A percentile compares a stretch with the other conserved stretches of the same genome.
phyloP scores from a whole-genome alignment of 2,329 filamentous ascomycete species.

The Dactylonectria estremocensis region DNA sequence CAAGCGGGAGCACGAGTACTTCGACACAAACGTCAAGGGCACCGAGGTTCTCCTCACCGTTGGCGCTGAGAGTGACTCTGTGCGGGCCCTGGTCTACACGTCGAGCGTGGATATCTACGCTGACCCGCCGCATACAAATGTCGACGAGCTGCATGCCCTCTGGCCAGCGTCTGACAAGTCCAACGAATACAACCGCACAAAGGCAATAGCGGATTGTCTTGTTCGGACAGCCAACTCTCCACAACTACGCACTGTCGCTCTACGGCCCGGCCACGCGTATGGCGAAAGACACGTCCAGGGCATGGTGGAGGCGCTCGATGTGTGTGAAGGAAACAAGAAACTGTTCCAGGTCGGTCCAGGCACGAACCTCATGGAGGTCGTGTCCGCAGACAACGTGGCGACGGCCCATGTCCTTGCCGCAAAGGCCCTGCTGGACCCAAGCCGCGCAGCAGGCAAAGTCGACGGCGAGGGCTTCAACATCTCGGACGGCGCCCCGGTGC shows the following conservation, averaged over 20 bases:
- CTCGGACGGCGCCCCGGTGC: constrained; percentile 51
- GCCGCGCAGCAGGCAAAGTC: constrained; percentile 33
- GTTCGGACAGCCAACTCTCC: constrained; percentile 50
- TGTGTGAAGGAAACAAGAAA: constrained; percentile 56
- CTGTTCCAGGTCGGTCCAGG: constrained; percentile 48
- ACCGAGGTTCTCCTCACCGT: constrained; percentile 48
- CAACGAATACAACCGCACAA: constrained; percentile 50
- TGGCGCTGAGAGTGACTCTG: constrained; percentile 36
- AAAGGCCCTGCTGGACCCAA: constrained; percentile 45
- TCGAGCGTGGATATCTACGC: constrained; percentile 50
- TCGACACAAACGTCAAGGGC: constrained; percentile 51
- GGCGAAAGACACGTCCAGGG: constrained; percentile 52
- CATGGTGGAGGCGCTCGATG: constrained; percentile 47
- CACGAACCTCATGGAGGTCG: constrained; percentile 47
- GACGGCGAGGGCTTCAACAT: constrained; percentile 56
- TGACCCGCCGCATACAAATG: constrained; percentile 41
- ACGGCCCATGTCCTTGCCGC: constrained; percentile 48
- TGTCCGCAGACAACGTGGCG: constrained; percentile 48
- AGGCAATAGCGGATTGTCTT: constrained; percentile 50
- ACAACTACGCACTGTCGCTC: constrained; percentile 42
- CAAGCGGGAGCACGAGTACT: constrained; percentile 35
- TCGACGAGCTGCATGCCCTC: constrained; percentile 45
- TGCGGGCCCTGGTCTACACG: constrained; percentile 52
- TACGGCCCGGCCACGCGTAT: constrained; percentile 52
- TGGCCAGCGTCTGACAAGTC: constrained; percentile 41